Conservation (phyloP, 1,284 basidiomycete species). For the Cryptococcus sp. region DNA sequence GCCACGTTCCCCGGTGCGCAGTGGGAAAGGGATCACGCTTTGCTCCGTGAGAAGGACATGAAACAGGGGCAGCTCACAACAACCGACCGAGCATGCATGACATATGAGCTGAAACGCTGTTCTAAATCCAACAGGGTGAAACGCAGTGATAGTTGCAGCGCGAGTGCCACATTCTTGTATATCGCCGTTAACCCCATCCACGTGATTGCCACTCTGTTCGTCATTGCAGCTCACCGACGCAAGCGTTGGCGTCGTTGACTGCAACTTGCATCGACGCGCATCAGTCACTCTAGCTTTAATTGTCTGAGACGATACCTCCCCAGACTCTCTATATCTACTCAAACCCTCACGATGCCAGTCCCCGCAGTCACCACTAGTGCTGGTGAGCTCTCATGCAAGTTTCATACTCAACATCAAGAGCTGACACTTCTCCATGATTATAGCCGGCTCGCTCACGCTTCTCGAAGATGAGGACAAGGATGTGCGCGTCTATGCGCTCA, state of each 20-base stretch:
- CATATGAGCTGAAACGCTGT: too few relatives aligned
- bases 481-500: constrained; percentile 87
- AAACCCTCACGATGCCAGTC: constrained; percentile 38
- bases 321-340: background rate
- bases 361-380: constrained; percentile 45
- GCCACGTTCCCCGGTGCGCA: too few relatives aligned
- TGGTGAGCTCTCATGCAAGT: constrained; percentile 22
- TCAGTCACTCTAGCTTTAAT: background rate
- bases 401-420: background rate
- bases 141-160: too few relatives aligned
- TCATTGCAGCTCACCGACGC: background rate
- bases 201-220: background rate
- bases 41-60: too few relatives aligned
- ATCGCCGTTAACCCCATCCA: background rate
- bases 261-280: background rate
- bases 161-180: background rate
- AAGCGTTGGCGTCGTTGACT: background rate
- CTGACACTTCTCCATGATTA: background rate
- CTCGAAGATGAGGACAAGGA: constrained; percentile 77
- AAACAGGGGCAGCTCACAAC: too few relatives aligned
- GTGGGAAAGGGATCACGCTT: too few relatives aligned
- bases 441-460: constrained; percentile 84
- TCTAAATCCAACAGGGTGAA: too few relatives aligned
- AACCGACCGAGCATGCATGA: too few relatives aligned
- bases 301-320: background rate